Base-by-base conservation (phyloP, 2,329 filamentous ascomycete species). In the Harringtonia aguacate region DNA sequence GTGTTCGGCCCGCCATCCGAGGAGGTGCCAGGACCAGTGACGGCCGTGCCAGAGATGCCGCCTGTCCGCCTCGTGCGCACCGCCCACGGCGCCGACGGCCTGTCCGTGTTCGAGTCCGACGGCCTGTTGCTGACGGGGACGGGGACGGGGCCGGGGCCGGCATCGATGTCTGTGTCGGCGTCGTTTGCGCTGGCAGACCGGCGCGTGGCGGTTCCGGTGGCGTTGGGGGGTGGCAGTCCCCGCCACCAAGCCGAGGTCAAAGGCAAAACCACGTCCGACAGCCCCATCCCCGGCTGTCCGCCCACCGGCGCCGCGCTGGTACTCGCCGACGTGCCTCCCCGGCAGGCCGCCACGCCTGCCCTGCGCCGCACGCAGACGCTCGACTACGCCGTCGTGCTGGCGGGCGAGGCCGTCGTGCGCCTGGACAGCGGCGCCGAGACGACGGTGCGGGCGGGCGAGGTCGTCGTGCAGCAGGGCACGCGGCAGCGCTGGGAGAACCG, bases 401-500 rank as follows among this genome's bases (percentile, higher is more conserved):
- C 58, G 8, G 66, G 67, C 2, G 57, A 60, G 44, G 59, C 69
- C 7, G 61, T 63, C 4, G 49, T 67, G n/a, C 51, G 46, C 6
- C 56, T 70, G 1, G 67, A 69, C 46, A 53, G 56, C 4, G 65
- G 66, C 7, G 64, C 63, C 39, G 64, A 65, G 53, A 65, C 55
- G 47, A 57, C 53, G 5, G 22, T 68, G 3, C 47, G 46, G 24
- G 50, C 53, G 3, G 65, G 65, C 12, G 65, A 70, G 36, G 50
- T 61, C n/a, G 53, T 67, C 29, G 55, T 69, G 0, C 61, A 68
- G 52, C 55, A 62, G 34, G 68, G 68, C 0, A 59, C 58, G 9
- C 68, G 64, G 44, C 69, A 73, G 52, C 53, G 55, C 12, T 73
- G 68, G 66, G 52, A 59, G 15, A 70, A 72, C 46, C 56, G 60